Evolutionary conservation across 176 grass and related monocot species (phyloP), one percentile per base, ranked within the genome.

Genomic region (Oryza meridionalis): DNA sequence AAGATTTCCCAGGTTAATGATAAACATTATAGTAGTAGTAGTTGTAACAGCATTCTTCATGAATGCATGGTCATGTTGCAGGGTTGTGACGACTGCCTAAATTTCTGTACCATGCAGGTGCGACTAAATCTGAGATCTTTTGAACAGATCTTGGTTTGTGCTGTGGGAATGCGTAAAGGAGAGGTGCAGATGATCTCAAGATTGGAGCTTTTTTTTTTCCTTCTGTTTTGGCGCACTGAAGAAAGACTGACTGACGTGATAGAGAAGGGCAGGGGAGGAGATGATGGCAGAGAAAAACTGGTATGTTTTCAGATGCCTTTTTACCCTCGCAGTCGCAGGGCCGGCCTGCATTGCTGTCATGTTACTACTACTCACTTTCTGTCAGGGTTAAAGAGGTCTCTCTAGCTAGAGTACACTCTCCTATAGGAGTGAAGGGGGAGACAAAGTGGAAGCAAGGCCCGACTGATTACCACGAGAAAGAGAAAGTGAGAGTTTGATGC

Each of bases 291-390:
- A 25, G 29, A 13, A 40, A 72, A 87, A 64, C 29, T 50, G 79
- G 42, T 76, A 79, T 70, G 72, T 83, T 80, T 84, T 74, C 76
- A 64, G 76, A 75, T 11, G 24, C 82, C 86, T 79, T 88, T 88
- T 73, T 55, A 72, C 53, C 86, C 46, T 2, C 35, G 35, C 35
- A 37, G 35, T 45, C 55, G 53, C 66, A 82, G 72, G 78, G 65
- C 86, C 49, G 77, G 65, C 86, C 50, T 82, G 74, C 55, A 53
- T 58, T 58, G 74, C 55, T 83, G 86, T 83, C 86, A 73, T 59
- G 75, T 51, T 78, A 17, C 51, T 78, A 17, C 51, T 50, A 70
- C 49, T 42, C 64, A 6, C 68, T 84, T 88, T 66, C 68, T 32
- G 81, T 79, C 86, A 79, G 86, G 33, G 25, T 55, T 62, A 78